These are phyloP conservation scores for Phytophthora pluvialis DNA, from an alignment of 352 stramenopile species.

Conservation along the genomic window DNA sequence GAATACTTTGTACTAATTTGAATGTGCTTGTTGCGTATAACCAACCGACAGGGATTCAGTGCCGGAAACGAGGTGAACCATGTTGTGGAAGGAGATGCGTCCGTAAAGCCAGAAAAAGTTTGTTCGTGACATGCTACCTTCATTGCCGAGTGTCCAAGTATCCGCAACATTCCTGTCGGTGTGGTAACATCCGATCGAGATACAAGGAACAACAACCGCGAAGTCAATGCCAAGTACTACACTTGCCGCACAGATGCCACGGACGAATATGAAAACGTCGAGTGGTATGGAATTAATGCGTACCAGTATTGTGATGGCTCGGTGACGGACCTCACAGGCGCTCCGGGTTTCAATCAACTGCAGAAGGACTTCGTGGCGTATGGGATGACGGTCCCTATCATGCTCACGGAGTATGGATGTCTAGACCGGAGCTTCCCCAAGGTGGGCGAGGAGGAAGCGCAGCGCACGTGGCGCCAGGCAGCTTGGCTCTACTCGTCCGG, in stretches of 20 bases:
- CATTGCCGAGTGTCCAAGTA: neutral
- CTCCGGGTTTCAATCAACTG: constrained; percentile 57
- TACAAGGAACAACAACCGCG: constrained; percentile 41
- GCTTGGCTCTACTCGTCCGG: constrained; percentile 54
- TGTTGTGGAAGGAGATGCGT: too few relatives aligned
- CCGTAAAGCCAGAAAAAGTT: too few relatives aligned
- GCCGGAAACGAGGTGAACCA: too few relatives aligned
- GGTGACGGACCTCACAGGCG: neutral
- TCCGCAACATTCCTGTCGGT: constrained; percentile 80
- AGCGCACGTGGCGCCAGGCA: constrained; percentile 69
- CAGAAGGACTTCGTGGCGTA: constrained; percentile 58
- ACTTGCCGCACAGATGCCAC: constrained; percentile 69
- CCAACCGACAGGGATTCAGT: too few relatives aligned
- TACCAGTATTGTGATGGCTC: constrained; percentile 75
- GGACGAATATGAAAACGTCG: constrained; percentile 72
- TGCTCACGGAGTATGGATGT: constrained; percentile 88
- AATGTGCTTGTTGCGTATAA: too few relatives aligned
- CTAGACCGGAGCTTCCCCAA: constrained; percentile 61
- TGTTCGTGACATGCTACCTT: too few relatives aligned
- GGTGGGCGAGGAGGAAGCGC: constrained; percentile 58
- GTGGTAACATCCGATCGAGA: constrained; percentile 69
- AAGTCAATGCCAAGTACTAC: constrained; percentile 81
- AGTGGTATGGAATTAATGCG: constrained; percentile 87
- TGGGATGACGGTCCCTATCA: constrained; percentile 69
- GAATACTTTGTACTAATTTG: too few relatives aligned